Conservation (phyloP, 1,284 basidiomycete genomes). For the Cryptococcus maquisensis region DNA sequence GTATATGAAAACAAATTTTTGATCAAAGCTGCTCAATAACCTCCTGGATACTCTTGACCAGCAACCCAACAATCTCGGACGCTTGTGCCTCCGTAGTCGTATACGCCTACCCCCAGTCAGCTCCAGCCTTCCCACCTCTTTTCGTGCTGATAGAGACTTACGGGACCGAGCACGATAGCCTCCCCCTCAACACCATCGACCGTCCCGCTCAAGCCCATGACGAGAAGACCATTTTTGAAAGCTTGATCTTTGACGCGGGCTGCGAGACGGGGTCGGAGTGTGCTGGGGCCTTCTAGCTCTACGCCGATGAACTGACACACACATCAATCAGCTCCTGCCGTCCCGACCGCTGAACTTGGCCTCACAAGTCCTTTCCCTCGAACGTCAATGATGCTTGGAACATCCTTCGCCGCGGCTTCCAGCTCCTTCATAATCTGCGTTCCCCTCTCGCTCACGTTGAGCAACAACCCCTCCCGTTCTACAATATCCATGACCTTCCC, state of each 20-base stretch:
- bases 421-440: conserved; percentile 23
- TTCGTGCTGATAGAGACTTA: conserved; percentile 1
- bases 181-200: conserved; percentile 30
- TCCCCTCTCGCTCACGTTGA: conserved; percentile 24
- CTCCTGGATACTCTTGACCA: conserved; percentile 45
- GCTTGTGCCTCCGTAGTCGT: conserved; percentile 21
- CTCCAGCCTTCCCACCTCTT: no score
- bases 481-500: conserved; percentile 74
- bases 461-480: conserved; percentile 57
- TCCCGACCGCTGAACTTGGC: conserved; percentile 22
- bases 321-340: not conserved
- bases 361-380: conserved; percentile 67
- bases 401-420: conserved; percentile 12
- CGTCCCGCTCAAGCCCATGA: conserved; percentile 22
- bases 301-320: conserved; percentile 24
- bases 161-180: conserved; percentile 24
- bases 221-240: conserved; percentile 27
- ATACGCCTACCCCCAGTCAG: conserved; percentile 17
- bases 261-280: conserved; percentile 23
- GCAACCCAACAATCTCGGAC: conserved; percentile 37
- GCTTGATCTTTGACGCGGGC: conserved; percentile 24
- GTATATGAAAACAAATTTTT: no score
- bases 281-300: conserved; percentile 23
- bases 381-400: conserved; percentile 21
- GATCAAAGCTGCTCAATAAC: conserved; percentile 1